Conservation (phyloP, 2,329 filamentous ascomycete species). For the Xylariaceae sp. region DNA sequence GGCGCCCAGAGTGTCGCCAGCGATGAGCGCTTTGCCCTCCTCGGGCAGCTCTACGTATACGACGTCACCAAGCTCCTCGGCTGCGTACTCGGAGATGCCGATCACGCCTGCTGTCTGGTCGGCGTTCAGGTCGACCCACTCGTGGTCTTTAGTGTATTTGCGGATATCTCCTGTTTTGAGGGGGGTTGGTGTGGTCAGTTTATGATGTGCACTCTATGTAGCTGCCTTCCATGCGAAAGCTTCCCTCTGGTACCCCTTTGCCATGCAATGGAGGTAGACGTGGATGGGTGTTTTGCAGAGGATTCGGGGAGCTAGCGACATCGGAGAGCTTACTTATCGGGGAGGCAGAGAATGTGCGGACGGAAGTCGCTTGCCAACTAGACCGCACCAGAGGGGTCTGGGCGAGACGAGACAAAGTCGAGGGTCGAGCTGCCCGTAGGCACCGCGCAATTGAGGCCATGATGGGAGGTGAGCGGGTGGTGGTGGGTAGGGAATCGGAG, state of each 20-base stretch:
- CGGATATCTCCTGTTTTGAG: slow-evolving; percentile 64
- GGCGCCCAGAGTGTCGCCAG: slow-evolving; percentile 87
- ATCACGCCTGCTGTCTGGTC: slow-evolving; percentile 82
- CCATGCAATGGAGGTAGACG: neutral
- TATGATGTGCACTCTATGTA: neutral
- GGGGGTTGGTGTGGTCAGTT: neutral
- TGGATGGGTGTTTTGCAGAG: neutral
- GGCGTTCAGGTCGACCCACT: slow-evolving; percentile 91
- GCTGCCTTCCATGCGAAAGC: no score
- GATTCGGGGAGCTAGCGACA: slow-evolving; percentile 41
- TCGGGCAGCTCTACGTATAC: slow-evolving; percentile 95
- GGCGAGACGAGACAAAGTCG: slow-evolving; percentile 50
- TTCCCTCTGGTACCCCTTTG: neutral
- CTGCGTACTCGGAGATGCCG: slow-evolving; percentile 91
- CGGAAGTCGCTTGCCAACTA: slow-evolving; percentile 47
- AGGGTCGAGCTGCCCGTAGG: slow-evolving; percentile 57
- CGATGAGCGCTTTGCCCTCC: slow-evolving; percentile 68
- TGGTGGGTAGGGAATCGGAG: slow-evolving; percentile 12
- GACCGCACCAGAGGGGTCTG: slow-evolving; percentile 43
- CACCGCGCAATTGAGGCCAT: slow-evolving; percentile 65
- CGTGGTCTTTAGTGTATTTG: slow-evolving; percentile 95
- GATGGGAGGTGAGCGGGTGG: slow-evolving; percentile 13
- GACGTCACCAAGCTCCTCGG: slow-evolving; percentile 91
- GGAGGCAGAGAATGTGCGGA: slow-evolving; percentile 56
- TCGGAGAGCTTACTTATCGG: slow-evolving; percentile 53